Conservation (phyloP, 768 basidiomycete genomes). For the Leccinum broughii region DNA sequence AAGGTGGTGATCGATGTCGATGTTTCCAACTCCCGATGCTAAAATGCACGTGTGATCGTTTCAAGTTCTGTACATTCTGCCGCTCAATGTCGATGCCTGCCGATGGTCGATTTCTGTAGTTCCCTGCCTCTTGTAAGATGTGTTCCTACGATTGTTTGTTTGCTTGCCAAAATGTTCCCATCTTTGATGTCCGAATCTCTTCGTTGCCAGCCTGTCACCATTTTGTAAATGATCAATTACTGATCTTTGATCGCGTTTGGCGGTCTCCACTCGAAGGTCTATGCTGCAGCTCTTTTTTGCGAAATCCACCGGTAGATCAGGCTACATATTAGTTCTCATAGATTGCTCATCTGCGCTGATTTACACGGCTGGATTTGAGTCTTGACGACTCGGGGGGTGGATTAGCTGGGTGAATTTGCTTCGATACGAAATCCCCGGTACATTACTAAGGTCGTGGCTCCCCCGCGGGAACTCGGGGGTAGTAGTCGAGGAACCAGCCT, state of each 20-base stretch:
- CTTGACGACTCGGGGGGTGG: no score
- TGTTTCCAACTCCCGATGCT: not conserved
- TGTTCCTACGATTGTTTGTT: not conserved
- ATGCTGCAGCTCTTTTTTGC: not conserved
- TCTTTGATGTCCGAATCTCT: not conserved
- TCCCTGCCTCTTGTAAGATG: conserved; percentile 2
- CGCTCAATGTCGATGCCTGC: conserved; percentile 5
- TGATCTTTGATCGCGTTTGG: not conserved
- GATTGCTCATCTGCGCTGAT: no score
- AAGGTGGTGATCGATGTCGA: no score
- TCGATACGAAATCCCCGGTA: no score
- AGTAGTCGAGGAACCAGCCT: not conserved
- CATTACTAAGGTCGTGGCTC: not conserved
- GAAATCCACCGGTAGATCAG: no score
- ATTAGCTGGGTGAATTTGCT: no score
- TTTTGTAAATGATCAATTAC: not conserved
- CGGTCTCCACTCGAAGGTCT: not conserved
- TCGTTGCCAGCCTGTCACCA: not conserved
- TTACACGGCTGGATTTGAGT: no score
- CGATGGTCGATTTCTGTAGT: conserved; percentile 14
- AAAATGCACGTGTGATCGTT: conserved; percentile 14
- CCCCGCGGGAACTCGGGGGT: not conserved
- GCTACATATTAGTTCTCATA: no score
- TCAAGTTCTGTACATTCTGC: conserved; percentile 5
- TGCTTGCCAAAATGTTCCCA: not conserved